phyloP scores from a whole-genome alignment of 805 yeast species.

The Maudiozyma barnettii region DNA sequence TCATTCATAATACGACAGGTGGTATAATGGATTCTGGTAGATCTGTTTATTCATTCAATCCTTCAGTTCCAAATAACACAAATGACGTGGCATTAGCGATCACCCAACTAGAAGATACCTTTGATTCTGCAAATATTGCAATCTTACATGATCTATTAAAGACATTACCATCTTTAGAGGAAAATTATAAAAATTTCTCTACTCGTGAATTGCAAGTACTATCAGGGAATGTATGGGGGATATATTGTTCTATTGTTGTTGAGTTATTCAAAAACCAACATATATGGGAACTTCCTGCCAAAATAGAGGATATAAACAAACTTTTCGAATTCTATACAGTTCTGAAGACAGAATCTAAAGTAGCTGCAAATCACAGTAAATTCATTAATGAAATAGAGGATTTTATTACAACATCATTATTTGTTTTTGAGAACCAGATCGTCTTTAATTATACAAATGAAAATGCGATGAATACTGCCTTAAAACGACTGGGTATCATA shows the following conservation, averaged over 20 bases:
- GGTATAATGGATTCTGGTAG: slow-evolving; percentile 21
- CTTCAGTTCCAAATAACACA: slow-evolving; percentile 11
- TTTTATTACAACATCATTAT: slow-evolving; percentile 30
- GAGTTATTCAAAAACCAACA: slow-evolving; percentile 24
- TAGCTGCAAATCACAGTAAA: slow-evolving; percentile 16
- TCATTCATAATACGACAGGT: slow-evolving; percentile 20
- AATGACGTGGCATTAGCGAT: slow-evolving; percentile 13
- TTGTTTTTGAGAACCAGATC: slow-evolving; percentile 30
- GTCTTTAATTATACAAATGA: slow-evolving; percentile 28
- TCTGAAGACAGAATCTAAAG: slow-evolving; percentile 21
- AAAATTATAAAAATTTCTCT: slow-evolving; percentile 23
- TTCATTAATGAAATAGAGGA: slow-evolving; percentile 24
- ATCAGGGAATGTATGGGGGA: slow-evolving; percentile 27
- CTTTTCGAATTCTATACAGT: slow-evolving; percentile 22
- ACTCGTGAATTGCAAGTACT: slow-evolving; percentile 23
- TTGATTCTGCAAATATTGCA: slow-evolving; percentile 9
- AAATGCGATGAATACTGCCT: slow-evolving; percentile 29
- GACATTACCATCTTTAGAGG: slow-evolving; percentile 24
- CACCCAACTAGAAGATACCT: slow-evolving; percentile 12
- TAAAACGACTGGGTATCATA: slow-evolving; percentile 32
- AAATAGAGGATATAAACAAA: slow-evolving; percentile 23
- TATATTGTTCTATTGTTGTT: slow-evolving; percentile 20
- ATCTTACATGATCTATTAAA: slow-evolving; percentile 27
- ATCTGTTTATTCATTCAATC: slow-evolving; percentile 22
- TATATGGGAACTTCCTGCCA: slow-evolving; percentile 26